Base-by-base conservation (phyloP, 805 yeast genomes). In the Candida xyloterini region DNA sequence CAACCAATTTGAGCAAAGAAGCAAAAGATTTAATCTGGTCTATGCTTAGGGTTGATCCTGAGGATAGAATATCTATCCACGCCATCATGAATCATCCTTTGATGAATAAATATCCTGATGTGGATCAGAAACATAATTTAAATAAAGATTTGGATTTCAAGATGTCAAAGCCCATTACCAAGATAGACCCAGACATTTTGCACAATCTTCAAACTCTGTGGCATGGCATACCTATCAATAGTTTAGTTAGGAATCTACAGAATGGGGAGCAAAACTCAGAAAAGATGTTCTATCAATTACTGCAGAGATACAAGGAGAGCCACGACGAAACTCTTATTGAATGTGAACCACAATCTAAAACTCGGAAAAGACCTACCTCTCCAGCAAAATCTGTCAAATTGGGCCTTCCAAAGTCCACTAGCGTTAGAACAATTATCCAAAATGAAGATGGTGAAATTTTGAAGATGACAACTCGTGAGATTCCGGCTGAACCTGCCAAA, bases 41-140 rank as follows among this genome's bases (percentile, higher is more conserved):
- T 49, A 83, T 84, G 81, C 64, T 85, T 28, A 74, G 79, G 22
- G 81, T 81, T 14, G 75, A 85, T 52, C 95, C 96, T 5, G 68
- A 65, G 21, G 71, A 76, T 49, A 74, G 97, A 65, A 74, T 87
- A 25, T 69, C 78, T 33, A 86, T 93, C 5, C 74, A 74, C 16
- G 73, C 75, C 35, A 82, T 89, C 15, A 65, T 85, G 33, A 53
- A 61, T 27, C 87, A 81, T 60, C 77, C 79, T 9, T 67, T 81
- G 41, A 56, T 79, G 38, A 50, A 46, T 33, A 76, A 76, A 56
- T 76, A 76, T 50, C 78, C 79, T 6, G 67, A 67, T 38, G 66
- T 70, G 9, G 63, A 66, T 42, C 68, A 18, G 8, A 15, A 23
- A 15, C 27, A 21, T 11, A 20, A 38, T 10, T 27, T 39, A 9